These are phyloP conservation scores for Trichodelitschia bisporula DNA, from an alignment of 495 filamentous ascomycete species.

Conservation along the genomic window DNA sequence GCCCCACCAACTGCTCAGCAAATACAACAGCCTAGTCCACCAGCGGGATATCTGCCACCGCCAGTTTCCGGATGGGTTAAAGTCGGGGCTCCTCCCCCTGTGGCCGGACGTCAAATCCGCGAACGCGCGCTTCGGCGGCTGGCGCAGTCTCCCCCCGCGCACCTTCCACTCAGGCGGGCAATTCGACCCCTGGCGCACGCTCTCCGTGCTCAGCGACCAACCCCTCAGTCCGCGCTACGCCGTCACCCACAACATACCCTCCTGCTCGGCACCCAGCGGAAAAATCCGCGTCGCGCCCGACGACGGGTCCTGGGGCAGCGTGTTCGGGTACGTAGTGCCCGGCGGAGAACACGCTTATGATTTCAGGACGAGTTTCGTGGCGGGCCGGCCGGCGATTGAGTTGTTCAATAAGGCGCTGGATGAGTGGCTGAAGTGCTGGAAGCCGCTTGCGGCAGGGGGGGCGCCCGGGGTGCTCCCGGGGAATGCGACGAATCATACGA, in stretches of 20 bases:
- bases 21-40: constrained; percentile 25
- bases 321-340: constrained; percentile 27
- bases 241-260: constrained; percentile 19
- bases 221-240: constrained; percentile 16
- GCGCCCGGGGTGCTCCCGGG: too few relatives aligned
- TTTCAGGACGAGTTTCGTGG: constrained; percentile 14
- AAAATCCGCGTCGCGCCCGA: too few relatives aligned
- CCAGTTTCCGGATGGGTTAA: constrained; percentile 24
- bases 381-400: constrained; percentile 13
- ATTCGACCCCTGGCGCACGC: constrained; percentile 33
- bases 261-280: constrained; percentile 19
- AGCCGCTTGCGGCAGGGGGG: too few relatives aligned
- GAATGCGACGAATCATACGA: too few relatives aligned
- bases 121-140: constrained; percentile 27
- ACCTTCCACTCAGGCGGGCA: constrained; percentile 28
- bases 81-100: constrained; percentile 20
- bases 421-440: constrained; percentile 23
- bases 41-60: constrained; percentile 26
- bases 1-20: constrained; percentile 23
- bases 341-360: constrained; percentile 29
- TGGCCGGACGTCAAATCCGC: constrained; percentile 15
- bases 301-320: too few relatives aligned
- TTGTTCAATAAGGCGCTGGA: constrained; percentile 20
- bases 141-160: constrained; percentile 32
- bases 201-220: constrained; percentile 24